Evolutionary conservation across 768 basidiomycete genomes (phyloP).

Genomic region (Collybiopsis confluens): DNA sequence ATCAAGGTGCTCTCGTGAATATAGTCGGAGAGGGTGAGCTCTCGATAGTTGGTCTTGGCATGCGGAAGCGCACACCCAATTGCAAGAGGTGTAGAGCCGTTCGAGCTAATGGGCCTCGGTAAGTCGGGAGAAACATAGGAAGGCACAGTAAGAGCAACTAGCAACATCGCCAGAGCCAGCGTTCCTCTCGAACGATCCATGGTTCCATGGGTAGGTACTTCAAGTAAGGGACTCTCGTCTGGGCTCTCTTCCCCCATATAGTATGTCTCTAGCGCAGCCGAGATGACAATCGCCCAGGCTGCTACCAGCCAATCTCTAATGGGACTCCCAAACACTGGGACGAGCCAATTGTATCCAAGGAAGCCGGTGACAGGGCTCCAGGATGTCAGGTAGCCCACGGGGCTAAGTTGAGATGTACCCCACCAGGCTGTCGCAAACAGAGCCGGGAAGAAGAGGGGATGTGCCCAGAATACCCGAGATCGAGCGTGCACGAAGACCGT

Average conservation of each 20-base stretch:
- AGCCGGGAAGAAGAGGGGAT: slow-evolving; percentile 58
- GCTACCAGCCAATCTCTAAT: slow-evolving; percentile 71
- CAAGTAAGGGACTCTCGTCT: slow-evolving; percentile 6
- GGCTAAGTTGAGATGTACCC: slow-evolving; percentile 48
- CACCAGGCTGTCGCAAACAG: slow-evolving; percentile 68
- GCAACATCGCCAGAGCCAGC: slow-evolving; percentile 32
- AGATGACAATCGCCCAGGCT: slow-evolving; percentile 69
- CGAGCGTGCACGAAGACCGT: slow-evolving; percentile 36
- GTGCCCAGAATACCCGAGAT: slow-evolving; percentile 35
- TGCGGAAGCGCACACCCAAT: slow-evolving; percentile 65
- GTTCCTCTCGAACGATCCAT: slow-evolving; percentile 17
- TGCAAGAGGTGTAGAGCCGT: slow-evolving; percentile 46
- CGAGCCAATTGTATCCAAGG: slow-evolving; percentile 61
- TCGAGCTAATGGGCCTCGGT: slow-evolving; percentile 14
- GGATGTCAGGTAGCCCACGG: slow-evolving; percentile 65
- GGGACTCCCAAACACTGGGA: slow-evolving; percentile 50
- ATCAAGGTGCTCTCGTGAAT: slow-evolving; percentile 52
- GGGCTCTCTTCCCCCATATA: slow-evolving; percentile 39
- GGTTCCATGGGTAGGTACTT: background rate
- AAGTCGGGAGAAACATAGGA: slow-evolving; percentile 37
- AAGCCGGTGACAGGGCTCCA: slow-evolving; percentile 62
- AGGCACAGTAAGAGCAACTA: slow-evolving; percentile 50
- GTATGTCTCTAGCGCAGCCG: slow-evolving; percentile 52
- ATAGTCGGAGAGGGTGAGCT: slow-evolving; percentile 52
- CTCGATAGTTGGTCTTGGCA: slow-evolving; percentile 34